phyloP scores from a whole-genome alignment of 2,329 filamentous ascomycete genomes.

The Arthrinium phaeospermum region DNA sequence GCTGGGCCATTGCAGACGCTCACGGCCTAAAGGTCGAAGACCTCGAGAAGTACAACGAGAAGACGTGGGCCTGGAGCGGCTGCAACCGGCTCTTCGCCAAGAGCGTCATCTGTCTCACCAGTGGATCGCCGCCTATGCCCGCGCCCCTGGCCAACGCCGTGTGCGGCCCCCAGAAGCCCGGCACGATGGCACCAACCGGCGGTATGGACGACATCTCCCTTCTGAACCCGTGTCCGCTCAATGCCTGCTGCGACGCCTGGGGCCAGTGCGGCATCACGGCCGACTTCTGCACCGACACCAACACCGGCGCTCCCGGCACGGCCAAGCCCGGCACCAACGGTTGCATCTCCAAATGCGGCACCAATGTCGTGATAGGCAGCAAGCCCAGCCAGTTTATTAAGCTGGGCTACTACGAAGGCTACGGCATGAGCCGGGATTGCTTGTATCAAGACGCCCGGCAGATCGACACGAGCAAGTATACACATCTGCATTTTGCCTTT shows the following conservation, averaged over 20 bases:
- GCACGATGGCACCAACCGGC: background rate
- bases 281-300: constrained; percentile 40
- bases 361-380: constrained; percentile 28
- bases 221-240: constrained; percentile 24
- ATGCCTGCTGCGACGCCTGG: constrained; percentile 28
- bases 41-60: constrained; percentile 42
- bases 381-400: background rate
- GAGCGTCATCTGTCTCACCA: constrained; percentile 42
- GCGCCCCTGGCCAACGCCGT: constrained; percentile 38
- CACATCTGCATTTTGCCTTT: constrained; percentile 47
- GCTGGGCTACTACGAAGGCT: constrained; percentile 44
- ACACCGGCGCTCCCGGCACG: constrained; percentile 40
- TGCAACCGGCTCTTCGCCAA: background rate
- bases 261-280: constrained; percentile 43
- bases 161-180: constrained; percentile 36
- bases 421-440: constrained; percentile 38
- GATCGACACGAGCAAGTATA: constrained; percentile 31
- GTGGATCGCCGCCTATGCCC: constrained; percentile 44
- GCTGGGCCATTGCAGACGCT: background rate
- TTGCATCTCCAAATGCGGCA: constrained; percentile 43
- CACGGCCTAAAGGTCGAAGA: constrained; percentile 30
- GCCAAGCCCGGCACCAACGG: constrained; percentile 34
- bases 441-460: constrained; percentile 33
- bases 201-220: background rate
- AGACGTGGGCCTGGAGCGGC: constrained; percentile 38